Percentiles rank a stretch among this genome's conserved stretches.
phyloP scores from a whole-genome alignment of 73 alveolate genomes.

The Breviolum minutum region DNA sequence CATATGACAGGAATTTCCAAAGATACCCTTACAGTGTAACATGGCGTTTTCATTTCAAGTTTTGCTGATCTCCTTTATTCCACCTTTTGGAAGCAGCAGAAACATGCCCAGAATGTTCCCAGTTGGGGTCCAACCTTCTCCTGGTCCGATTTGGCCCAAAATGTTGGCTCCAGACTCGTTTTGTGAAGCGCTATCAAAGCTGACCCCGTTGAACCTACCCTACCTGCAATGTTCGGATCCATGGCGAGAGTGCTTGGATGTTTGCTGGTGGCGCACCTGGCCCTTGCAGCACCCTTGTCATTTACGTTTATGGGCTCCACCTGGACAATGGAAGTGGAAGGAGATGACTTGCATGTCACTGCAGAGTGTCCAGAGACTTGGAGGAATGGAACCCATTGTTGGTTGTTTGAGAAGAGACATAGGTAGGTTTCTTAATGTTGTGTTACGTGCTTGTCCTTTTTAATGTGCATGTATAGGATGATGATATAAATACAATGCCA shows the following conservation, averaged over 20 bases:
- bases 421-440: not conserved
- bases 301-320: not conserved
- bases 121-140: too few relatives aligned
- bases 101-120: too few relatives aligned
- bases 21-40: too few relatives aligned
- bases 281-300: not conserved
- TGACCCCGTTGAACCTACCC: not conserved
- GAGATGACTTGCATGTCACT: not conserved
- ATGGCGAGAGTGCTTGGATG: not conserved
- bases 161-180: not conserved
- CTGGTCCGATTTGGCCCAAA: too few relatives aligned
- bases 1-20: too few relatives aligned
- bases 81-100: too few relatives aligned
- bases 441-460: not conserved
- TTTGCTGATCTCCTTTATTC: too few relatives aligned
- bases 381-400: not conserved
- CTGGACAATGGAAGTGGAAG: conserved; percentile 7
- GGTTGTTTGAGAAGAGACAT: not conserved
- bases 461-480: not conserved
- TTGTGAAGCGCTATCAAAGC: not conserved
- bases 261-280: too few relatives aligned
- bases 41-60: too few relatives aligned
- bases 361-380: conserved; percentile 9
- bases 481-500: too few relatives aligned
- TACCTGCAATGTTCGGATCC: not conserved